These are phyloP conservation scores for Stephania japonica DNA, from an alignment of 164 flowering plant genomes.

Conservation along the genomic window DNA sequence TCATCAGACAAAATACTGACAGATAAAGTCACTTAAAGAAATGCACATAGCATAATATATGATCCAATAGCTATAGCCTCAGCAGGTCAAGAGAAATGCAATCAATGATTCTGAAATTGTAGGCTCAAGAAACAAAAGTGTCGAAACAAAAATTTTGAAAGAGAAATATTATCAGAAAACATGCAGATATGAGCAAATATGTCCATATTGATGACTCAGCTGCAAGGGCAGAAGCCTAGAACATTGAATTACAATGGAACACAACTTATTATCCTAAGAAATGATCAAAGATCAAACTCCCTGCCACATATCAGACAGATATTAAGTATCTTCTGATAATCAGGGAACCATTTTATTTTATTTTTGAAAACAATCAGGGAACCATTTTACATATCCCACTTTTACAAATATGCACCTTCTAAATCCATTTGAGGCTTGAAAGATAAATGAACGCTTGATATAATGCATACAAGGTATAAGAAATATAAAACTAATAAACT, in stretches of 20 bases:
- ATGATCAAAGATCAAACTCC: background rate
- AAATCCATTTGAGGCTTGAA: background rate
- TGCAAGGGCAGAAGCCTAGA: no score
- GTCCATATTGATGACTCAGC: no score
- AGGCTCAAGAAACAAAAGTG: background rate
- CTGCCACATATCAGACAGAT: background rate
- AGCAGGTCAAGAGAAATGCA: background rate
- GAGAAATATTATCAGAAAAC: no score
- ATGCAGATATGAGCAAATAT: no score
- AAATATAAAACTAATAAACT: no score
- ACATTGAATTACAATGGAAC: background rate
- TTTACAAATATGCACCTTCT: background rate
- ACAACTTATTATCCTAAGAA: background rate
- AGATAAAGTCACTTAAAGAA: background rate
- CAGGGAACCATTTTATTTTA: no score
- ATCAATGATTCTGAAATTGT: background rate
- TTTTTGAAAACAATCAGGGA: no score
- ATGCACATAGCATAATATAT: background rate
- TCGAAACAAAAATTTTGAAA: background rate
- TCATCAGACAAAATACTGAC: background rate
- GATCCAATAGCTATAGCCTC: background rate
- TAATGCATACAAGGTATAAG: background rate
- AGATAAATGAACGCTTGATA: background rate
- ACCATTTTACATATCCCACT: background rate
- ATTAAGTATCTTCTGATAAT: background rate